Percentiles rank a stretch among this genome's conserved stretches.
These are phyloP conservation scores for Xylariaceae sp. DNA, from an alignment of 2,329 filamentous ascomycete species.

Conservation along the genomic window DNA sequence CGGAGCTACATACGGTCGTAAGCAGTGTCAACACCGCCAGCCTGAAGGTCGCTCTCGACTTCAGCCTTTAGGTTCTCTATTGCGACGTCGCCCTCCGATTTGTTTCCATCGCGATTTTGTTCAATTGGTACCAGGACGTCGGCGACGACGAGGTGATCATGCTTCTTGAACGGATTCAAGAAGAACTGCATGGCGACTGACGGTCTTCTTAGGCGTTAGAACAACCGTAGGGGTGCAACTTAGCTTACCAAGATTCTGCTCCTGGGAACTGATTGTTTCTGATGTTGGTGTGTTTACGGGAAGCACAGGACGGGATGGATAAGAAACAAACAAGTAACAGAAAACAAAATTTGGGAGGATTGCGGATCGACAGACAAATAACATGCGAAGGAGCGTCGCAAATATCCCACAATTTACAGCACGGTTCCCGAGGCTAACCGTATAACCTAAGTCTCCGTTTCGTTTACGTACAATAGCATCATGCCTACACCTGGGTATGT, in stretches of 20 bases:
- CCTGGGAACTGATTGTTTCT: background rate
- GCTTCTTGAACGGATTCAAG: conserved; percentile 10
- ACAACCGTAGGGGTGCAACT: conserved; percentile 38
- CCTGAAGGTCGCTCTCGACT: background rate
- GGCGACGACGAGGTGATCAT: background rate
- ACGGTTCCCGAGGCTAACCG: background rate
- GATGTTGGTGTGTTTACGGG: background rate
- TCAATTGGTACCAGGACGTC: conserved; percentile 5
- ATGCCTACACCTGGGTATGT: too few species aligned
- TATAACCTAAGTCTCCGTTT: background rate
- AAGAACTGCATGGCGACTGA: conserved; percentile 2
- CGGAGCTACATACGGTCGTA: conserved; percentile 8
- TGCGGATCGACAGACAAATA: background rate
- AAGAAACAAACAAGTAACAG: background rate
- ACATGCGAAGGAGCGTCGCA: background rate
- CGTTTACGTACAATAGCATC: background rate
- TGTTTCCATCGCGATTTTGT: background rate
- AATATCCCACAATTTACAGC: background rate
- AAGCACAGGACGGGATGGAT: background rate
- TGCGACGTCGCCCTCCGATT: background rate
- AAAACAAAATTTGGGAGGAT: background rate
- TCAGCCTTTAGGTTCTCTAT: background rate
- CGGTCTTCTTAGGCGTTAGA: background rate
- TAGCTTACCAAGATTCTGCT: background rate
- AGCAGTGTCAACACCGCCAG: background rate